These are phyloP conservation scores for Basidiobolus meristosporus DNA, from an alignment of 371 early-diverging fungal species.

Conservation along the genomic window DNA sequence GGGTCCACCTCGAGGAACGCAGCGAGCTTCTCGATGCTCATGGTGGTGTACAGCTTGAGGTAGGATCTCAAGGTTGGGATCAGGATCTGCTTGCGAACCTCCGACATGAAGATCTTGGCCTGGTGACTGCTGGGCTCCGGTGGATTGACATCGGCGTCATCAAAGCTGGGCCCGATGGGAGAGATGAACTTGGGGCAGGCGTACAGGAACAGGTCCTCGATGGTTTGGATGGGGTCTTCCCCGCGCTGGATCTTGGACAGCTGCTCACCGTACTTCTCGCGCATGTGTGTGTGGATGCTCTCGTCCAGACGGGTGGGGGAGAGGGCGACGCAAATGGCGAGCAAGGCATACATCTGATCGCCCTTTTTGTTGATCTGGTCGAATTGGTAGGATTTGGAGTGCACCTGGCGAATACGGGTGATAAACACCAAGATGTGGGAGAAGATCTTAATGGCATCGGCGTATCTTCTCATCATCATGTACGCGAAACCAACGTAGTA, in stretches of 20 bases:
- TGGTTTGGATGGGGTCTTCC: conserved; percentile 42
- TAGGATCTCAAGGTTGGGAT: conserved; percentile 79
- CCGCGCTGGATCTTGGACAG: conserved; percentile 68
- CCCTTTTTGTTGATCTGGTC: conserved; percentile 83
- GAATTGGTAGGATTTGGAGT: conserved; percentile 61
- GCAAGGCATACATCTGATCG: conserved; percentile 84
- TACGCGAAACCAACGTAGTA: conserved; percentile 93
- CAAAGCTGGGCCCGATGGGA: conserved; percentile 58
- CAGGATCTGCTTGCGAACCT: conserved; percentile 67
- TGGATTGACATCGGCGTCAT: conserved; percentile 14
- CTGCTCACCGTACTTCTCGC: conserved; percentile 88
- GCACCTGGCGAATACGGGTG: conserved; percentile 18
- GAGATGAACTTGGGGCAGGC: conserved; percentile 91
- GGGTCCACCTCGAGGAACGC: conserved; percentile 67
- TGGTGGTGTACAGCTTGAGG: conserved; percentile 83
- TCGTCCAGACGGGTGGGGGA: conserved; percentile 87
- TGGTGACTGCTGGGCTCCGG: conserved; percentile 4
- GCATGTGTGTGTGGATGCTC: conserved; percentile 61
- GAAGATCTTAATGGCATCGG: conserved; percentile 87
- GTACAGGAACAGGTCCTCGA: conserved; percentile 77
- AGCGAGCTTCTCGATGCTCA: conserved; percentile 76
- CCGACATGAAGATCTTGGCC: conserved; percentile 54
- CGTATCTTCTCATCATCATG: conserved; percentile 92
- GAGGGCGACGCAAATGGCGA: conserved; percentile 77
- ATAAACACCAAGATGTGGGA: conserved; percentile 78